Evolutionary conservation across 176 grass and related monocot species (phyloP).

Genomic region (Cenchrus americanus): DNA sequence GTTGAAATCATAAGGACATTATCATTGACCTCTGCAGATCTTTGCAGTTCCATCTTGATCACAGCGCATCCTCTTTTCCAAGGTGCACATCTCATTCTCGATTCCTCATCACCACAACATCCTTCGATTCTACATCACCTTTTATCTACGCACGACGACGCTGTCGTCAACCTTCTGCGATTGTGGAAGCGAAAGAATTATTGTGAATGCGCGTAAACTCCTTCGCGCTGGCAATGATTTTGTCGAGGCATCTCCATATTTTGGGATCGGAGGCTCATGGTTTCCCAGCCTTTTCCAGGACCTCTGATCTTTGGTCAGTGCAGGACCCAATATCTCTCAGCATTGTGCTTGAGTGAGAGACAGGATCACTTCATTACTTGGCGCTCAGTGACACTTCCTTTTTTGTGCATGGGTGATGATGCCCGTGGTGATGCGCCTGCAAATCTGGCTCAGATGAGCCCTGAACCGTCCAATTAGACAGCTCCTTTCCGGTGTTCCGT

Average conservation of each 20-base stretch:
- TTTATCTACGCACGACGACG: background rate
- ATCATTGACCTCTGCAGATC: constrained; percentile 16
- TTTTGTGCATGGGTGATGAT: background rate
- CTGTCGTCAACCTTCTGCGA: constrained; percentile 19
- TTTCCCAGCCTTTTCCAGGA: background rate
- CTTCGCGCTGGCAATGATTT: constrained; percentile 32
- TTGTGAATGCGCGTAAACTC: background rate
- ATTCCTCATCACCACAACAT: background rate
- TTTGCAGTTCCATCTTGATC: background rate
- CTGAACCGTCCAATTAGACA: constrained; percentile 18
- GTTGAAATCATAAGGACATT: constrained; percentile 17
- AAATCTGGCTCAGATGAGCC: constrained; percentile 9
- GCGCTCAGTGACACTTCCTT: background rate
- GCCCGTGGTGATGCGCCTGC: constrained; percentile 3
- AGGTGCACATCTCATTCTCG: background rate
- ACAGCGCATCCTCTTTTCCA: background rate
- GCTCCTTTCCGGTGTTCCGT: constrained; percentile 34
- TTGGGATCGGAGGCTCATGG: constrained; percentile 7
- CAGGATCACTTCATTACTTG: background rate
- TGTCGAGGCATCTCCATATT: background rate
- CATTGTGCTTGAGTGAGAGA: background rate
- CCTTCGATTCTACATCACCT: background rate
- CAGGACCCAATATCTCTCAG: constrained; percentile 42
- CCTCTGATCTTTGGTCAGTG: constrained; percentile 25
- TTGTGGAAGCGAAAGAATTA: background rate